A percentile compares a stretch with the other conserved stretches of the same genome.
These are phyloP conservation scores for Phytopythium chamaehyphon DNA, from an alignment of 352 stramenopile species.

Conservation along the genomic window DNA sequence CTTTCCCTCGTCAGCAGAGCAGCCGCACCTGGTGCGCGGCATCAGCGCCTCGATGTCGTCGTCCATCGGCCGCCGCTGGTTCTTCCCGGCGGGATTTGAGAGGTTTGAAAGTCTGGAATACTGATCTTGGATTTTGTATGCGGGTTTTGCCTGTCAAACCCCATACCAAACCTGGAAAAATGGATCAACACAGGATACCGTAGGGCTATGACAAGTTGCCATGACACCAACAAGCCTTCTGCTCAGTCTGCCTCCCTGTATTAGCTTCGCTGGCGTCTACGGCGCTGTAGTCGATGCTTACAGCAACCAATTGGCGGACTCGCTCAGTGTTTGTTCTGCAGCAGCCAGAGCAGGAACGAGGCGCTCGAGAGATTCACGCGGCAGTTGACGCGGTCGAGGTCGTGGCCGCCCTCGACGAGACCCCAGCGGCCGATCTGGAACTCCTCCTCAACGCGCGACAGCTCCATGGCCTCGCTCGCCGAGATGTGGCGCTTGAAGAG, in stretches of 20 bases:
- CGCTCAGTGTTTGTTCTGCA: constrained; percentile 61
- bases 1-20: not conserved
- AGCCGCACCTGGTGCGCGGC: constrained; percentile 59
- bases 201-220: too few relatives aligned
- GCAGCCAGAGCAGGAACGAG: constrained; percentile 80
- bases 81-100: not conserved
- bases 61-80: not conserved
- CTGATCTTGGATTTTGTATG: too few relatives aligned
- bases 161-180: too few relatives aligned
- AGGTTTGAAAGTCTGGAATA: too few relatives aligned
- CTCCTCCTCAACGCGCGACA: constrained; percentile 81
- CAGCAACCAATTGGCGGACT: not conserved
- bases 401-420: constrained; percentile 85
- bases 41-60: constrained; percentile 69
- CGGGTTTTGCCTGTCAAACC: too few relatives aligned
- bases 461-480: constrained; percentile 80
- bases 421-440: constrained; percentile 89
- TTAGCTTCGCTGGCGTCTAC: too few relatives aligned
- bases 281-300: too few relatives aligned
- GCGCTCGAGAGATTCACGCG: constrained; percentile 78
- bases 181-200: too few relatives aligned
- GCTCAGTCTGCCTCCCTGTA: too few relatives aligned
- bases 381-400: constrained; percentile 87
- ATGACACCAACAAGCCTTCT: too few relatives aligned
- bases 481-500: constrained; percentile 85